Evolutionary conservation across 148 eudicot species (phyloP).

Genomic region (Rhododendron williamsianum): DNA sequence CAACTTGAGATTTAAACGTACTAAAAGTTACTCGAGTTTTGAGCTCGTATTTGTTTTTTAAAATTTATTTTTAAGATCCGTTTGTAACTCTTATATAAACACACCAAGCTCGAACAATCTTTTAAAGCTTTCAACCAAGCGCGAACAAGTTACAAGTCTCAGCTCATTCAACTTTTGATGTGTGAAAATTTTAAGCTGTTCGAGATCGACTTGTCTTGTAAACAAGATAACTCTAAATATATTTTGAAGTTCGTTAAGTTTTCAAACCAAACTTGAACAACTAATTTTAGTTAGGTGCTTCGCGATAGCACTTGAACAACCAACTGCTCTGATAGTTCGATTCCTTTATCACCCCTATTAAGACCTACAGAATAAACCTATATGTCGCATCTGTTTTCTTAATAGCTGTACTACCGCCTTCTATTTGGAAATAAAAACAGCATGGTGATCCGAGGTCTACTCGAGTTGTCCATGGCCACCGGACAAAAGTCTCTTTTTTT

Average conservation of each 20-base stretch:
- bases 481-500: background rate
- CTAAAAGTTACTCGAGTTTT: too few relatives aligned
- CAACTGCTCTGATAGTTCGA: background rate
- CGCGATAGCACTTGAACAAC: too few relatives aligned
- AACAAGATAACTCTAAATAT: too few relatives aligned
- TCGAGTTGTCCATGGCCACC: background rate
- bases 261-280: background rate
- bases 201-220: background rate
- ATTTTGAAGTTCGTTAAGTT: too few relatives aligned
- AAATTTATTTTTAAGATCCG: too few relatives aligned
- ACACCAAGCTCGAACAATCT: background rate
- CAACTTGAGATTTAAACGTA: too few relatives aligned
- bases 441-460: background rate
- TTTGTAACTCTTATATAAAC: too few relatives aligned
- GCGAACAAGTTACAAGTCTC: background rate
- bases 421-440: background rate
- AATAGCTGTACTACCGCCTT: background rate
- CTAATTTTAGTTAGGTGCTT: too few relatives aligned
- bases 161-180: background rate
- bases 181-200: background rate
- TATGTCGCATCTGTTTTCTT: background rate
- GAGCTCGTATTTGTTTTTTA: too few relatives aligned
- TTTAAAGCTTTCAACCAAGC: background rate
- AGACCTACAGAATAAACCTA: background rate
- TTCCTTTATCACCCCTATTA: background rate